A percentile compares a stretch with the other conserved stretches of the same genome.
phyloP scores from a whole-genome alignment of 352 stramenopile genomes.

The Blastocystis sp. region DNA sequence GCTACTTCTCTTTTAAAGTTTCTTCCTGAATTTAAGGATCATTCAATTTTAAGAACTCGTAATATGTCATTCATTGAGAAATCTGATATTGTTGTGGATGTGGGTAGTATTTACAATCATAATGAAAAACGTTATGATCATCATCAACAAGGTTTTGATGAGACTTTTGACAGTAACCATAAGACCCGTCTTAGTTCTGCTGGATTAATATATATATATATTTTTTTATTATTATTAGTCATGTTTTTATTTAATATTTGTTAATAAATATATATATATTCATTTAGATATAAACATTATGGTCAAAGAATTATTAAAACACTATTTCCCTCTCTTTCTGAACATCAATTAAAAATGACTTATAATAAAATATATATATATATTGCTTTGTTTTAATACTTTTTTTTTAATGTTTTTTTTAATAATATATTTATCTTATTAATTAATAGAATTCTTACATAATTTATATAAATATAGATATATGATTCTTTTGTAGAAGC shows the following conservation, averaged over 20 bases:
- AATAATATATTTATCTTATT: neutral
- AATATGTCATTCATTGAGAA: conserved; percentile 12
- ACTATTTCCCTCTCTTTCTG: too few relatives aligned
- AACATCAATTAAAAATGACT: too few relatives aligned
- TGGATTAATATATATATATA: too few relatives aligned
- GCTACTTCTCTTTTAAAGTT: conserved; percentile 3
- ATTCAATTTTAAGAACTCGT: conserved; percentile 15
- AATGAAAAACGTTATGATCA: conserved; percentile 19
- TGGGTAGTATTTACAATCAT: conserved; percentile 8
- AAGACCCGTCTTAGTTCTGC: conserved; percentile 30
- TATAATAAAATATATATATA: too few relatives aligned
- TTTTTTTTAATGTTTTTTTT: too few relatives aligned
- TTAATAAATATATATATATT: too few relatives aligned
- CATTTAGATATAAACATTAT: conserved; percentile 5
- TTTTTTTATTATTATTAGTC: too few relatives aligned
- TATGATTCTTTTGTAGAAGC: conserved; percentile 31
- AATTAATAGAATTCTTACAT: neutral
- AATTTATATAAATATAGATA: conserved; percentile 15
- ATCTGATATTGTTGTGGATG: conserved; percentile 35
- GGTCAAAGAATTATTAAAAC: conserved; percentile 13
- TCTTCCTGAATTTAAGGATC: conserved; percentile 14
- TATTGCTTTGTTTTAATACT: too few relatives aligned
- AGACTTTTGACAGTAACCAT: conserved; percentile 12
- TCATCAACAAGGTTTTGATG: conserved; percentile 4
- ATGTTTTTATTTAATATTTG: conserved; percentile 5